Evolutionary conservation across 257 asterid species (phyloP).

Genomic region (Capsicum chinense): DNA sequence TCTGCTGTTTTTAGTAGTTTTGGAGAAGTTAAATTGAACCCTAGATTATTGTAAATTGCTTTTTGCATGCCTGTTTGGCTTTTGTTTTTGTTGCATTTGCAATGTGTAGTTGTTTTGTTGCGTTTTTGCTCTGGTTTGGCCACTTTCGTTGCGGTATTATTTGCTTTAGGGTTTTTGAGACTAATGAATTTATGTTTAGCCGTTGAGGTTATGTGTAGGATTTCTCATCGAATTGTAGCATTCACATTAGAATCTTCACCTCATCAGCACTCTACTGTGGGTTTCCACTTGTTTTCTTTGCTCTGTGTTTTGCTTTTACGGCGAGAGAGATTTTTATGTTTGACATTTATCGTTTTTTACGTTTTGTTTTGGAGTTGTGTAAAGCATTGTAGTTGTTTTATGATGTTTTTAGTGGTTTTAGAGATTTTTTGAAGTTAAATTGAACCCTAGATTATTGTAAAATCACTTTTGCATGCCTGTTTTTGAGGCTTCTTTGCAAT

Average conservation of each 20-base stretch:
- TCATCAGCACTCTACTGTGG: not conserved
- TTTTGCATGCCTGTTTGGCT: constrained; percentile 14
- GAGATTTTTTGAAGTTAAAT: not conserved
- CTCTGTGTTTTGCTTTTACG: not conserved
- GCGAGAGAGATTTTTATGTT: constrained; percentile 12
- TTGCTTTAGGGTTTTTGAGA: constrained; percentile 19
- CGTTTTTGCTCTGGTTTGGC: not conserved
- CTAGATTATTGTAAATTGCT: not conserved
- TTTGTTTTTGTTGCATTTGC: not conserved
- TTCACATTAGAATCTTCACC: constrained; percentile 8
- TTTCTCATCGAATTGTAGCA: not conserved
- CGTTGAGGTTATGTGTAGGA: too few relatives aligned
- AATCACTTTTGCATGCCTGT: constrained; percentile 1
- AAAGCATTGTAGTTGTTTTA: not conserved
- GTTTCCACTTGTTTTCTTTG: not conserved
- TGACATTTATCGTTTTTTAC: not conserved
- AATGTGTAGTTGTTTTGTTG: constrained; percentile 10
- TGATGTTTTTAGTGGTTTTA: too few relatives aligned
- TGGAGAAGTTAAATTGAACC: constrained; percentile 13
- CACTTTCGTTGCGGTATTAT: not conserved
- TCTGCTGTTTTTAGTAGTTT: too few relatives aligned
- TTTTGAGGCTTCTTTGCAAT: not conserved
- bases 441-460: constrained; percentile 10
- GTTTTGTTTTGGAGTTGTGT: not conserved
- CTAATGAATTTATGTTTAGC: not conserved